Evolutionary conservation across 1,139 yeast genomes (phyloP).

Genomic region (Yamadazyma spencermartinsiae): DNA sequence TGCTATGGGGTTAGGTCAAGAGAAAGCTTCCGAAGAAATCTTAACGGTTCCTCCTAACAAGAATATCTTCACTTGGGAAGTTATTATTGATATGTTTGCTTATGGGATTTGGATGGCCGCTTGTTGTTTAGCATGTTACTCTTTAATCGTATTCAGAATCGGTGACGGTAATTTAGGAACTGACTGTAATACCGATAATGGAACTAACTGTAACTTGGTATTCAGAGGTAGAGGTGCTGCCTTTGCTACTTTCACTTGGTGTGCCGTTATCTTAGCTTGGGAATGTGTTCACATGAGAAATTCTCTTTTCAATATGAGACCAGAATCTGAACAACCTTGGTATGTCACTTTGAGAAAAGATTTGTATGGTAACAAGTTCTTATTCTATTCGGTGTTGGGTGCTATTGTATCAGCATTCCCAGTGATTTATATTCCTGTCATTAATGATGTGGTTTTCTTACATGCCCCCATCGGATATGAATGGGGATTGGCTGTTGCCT

Average conservation of each 20-base stretch:
- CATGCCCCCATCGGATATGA: slow-evolving; percentile 76
- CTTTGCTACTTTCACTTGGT: slow-evolving; percentile 88
- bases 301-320: slow-evolving; percentile 76
- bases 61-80: slow-evolving; percentile 68
- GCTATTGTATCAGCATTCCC: slow-evolving; percentile 80
- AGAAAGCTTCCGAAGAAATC: slow-evolving; percentile 64
- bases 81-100: slow-evolving; percentile 69
- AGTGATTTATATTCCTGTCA: slow-evolving; percentile 83
- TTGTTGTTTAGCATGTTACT: slow-evolving; percentile 69
- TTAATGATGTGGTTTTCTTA: slow-evolving; percentile 73
- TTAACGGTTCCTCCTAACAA: slow-evolving; percentile 67
- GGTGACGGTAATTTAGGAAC: slow-evolving; percentile 70
- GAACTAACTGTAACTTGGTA: slow-evolving; percentile 55
- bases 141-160: slow-evolving; percentile 63
- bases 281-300: slow-evolving; percentile 78
- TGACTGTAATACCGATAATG: slow-evolving; percentile 51
- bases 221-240: slow-evolving; percentile 80
- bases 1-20: slow-evolving; percentile 84
- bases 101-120: slow-evolving; percentile 77
- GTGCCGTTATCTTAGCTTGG: slow-evolving; percentile 85
- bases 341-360: slow-evolving; percentile 47
- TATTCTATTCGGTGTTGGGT: slow-evolving; percentile 79
- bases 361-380: slow-evolving; percentile 72
- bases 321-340: slow-evolving; percentile 61
- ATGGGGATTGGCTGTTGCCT: slow-evolving; percentile 79